Evolutionary conservation across 768 basidiomycete species (phyloP), one percentile per base, ranked within the genome.

Genomic region (Boletus insuetus): DNA sequence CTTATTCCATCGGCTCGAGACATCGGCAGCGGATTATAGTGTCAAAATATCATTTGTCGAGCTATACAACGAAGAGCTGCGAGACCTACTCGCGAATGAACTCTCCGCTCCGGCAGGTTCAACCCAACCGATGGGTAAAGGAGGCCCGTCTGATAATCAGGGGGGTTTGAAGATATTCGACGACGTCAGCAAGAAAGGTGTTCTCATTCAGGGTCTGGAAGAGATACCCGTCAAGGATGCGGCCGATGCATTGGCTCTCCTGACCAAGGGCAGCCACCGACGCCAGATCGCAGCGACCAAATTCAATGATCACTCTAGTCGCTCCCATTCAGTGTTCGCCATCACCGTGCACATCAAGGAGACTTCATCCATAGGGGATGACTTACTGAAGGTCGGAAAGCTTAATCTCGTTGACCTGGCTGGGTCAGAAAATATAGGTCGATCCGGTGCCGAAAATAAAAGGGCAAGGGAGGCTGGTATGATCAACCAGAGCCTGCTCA

Each of bases 271-370:
- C 44, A 94, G 90, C 55, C 82, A 92, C 56, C 82, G 94, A 37
- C 78, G 97, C 50, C 94, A 98, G 73, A 91, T 92, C 43, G 97
- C 95, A 0, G 86, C 92, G 10, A 98, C 97, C 20, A 95, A 94
- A 69, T 96, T 98, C 80, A 99, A 99, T 69, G 94, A 98, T 66
- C 91, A 94, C 62, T 96, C 93, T 6, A 91, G 94, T 73, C 94
- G 97, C 14, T 98, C 97, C 0, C 97, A 99, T 69, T 97, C 95
- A 1, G 88, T 99, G 16, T 98, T 99, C 71, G 91, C 93, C n/a
- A 84, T 99, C 63, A 94, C 92, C 0, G 89, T 99, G 0, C 93
- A 97, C 65, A 83, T 85, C 59, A 98, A 95, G 64, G 94, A 97
- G 68, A 81, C 82, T 1, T 83, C 85, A 1, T 69, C 79, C 11